These are phyloP conservation scores for Durusdinium trenchii DNA, from an alignment of 73 alveolate genomes.

Conservation along the genomic window DNA sequence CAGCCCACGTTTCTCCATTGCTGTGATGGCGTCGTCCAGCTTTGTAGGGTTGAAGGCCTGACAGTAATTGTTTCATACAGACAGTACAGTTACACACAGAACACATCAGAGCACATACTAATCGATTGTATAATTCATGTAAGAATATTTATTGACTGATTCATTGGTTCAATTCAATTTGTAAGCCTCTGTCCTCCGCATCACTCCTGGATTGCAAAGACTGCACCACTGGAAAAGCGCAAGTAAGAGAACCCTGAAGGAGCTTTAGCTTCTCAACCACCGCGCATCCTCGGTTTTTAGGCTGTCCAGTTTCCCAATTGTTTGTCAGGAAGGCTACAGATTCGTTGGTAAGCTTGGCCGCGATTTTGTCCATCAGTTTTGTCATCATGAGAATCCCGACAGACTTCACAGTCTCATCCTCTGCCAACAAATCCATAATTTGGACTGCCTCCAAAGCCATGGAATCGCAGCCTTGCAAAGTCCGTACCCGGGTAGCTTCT, in stretches of 20 bases:
- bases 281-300: neutral
- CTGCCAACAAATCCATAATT: neutral
- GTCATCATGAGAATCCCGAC: neutral
- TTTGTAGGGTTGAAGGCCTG: neutral
- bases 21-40: neutral
- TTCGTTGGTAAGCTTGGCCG: neutral
- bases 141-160: too few species aligned
- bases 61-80: too few species aligned
- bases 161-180: too few species aligned
- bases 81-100: too few species aligned
- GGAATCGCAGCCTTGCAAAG: neutral
- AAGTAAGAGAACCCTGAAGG: neutral
- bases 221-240: neutral
- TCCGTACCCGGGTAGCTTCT: neutral
- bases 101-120: too few species aligned
- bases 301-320: constrained; percentile 22
- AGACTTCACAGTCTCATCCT: neutral
- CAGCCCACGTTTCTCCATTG: neutral
- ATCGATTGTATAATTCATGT: too few species aligned
- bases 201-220: neutral
- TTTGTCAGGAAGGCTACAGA: neutral
- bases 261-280: neutral
- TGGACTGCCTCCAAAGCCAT: neutral
- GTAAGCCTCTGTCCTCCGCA: neutral
- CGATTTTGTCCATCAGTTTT: constrained; percentile 15